Evolutionary conservation across 2,329 filamentous ascomycete species (phyloP).

Genomic region (Atkinsonella texensis): DNA sequence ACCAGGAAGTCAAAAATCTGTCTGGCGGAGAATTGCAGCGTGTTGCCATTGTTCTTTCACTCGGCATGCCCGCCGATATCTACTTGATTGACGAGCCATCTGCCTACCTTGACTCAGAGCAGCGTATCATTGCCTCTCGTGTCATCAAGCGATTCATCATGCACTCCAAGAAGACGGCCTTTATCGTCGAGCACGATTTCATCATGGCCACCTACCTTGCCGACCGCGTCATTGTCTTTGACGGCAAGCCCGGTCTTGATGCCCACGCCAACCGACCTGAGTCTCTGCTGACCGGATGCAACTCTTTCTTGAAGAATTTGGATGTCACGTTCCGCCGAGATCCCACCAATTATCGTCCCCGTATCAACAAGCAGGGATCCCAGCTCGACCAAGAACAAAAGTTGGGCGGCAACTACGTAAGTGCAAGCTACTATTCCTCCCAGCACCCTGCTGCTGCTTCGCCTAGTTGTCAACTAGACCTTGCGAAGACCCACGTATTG

Average conservation of each 20-base stretch:
- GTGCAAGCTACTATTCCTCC: conserved; percentile 21
- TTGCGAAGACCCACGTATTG: too few relatives aligned
- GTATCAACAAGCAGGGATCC: conserved; percentile 95
- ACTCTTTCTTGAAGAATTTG: conserved; percentile 89
- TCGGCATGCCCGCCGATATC: conserved; percentile 91
- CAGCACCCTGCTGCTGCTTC: neutral
- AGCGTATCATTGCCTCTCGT: conserved; percentile 92
- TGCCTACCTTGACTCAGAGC: conserved; percentile 95
- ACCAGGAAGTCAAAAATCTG: conserved; percentile 97
- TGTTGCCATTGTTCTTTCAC: conserved; percentile 94
- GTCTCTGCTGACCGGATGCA: conserved; percentile 89
- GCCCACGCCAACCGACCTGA: conserved; percentile 83
- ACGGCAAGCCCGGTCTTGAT: conserved; percentile 81
- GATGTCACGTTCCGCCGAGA: conserved; percentile 98
- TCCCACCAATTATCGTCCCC: conserved; percentile 86
- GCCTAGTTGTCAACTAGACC: too few relatives aligned
- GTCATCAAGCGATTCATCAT: conserved; percentile 99
- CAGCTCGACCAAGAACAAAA: conserved; percentile 99
- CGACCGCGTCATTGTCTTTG: conserved; percentile 97
- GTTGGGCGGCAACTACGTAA: conserved; percentile 76
- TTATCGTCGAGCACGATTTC: conserved; percentile 99
- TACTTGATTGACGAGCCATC: conserved; percentile 98
- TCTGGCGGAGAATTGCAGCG: conserved; percentile 99
- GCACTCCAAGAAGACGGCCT: conserved; percentile 99
- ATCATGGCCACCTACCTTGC: conserved; percentile 76